These are phyloP conservation scores for Monosporascus sp. DNA, from an alignment of 2,329 filamentous ascomycete species.

Conservation along the genomic window DNA sequence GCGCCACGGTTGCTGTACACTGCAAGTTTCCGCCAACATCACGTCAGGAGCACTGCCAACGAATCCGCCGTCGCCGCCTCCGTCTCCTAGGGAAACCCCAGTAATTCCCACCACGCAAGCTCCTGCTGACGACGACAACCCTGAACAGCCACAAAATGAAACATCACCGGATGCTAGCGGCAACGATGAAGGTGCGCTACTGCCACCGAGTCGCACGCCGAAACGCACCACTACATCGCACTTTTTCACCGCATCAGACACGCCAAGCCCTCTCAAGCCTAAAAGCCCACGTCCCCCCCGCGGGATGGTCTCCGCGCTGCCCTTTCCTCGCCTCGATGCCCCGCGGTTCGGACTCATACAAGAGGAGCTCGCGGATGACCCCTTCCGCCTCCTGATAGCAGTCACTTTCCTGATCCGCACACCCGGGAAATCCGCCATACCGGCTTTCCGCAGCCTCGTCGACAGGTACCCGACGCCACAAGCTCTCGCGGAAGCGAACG, in stretches of 20 bases:
- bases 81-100: not conserved
- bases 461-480: slow-evolving; percentile 60
- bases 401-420: slow-evolving; percentile 84
- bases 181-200: not conserved
- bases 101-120: not conserved
- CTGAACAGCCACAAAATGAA: not conserved
- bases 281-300: slow-evolving; percentile 31
- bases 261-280: slow-evolving; percentile 5
- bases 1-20: not conserved
- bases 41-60: not conserved
- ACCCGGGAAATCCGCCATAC: slow-evolving; percentile 66
- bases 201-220: slow-evolving; percentile 7
- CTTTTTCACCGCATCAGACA: slow-evolving; percentile 22
- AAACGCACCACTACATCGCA: slow-evolving; percentile 26
- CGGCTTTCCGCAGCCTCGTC: slow-evolving; percentile 66
- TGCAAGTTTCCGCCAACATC: not conserved
- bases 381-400: slow-evolving; percentile 76
- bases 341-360: slow-evolving; percentile 74
- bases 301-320: slow-evolving; percentile 47
- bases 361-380: slow-evolving; percentile 67
- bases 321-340: slow-evolving; percentile 62
- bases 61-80: not conserved
- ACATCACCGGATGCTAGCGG: not conserved
- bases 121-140: not conserved
- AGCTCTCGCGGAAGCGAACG: slow-evolving; percentile 52